Percentiles rank a stretch among this genome's conserved stretches.
Evolutionary conservation across 768 basidiomycete species (phyloP).

Genomic region (Tulasnella calospora): DNA sequence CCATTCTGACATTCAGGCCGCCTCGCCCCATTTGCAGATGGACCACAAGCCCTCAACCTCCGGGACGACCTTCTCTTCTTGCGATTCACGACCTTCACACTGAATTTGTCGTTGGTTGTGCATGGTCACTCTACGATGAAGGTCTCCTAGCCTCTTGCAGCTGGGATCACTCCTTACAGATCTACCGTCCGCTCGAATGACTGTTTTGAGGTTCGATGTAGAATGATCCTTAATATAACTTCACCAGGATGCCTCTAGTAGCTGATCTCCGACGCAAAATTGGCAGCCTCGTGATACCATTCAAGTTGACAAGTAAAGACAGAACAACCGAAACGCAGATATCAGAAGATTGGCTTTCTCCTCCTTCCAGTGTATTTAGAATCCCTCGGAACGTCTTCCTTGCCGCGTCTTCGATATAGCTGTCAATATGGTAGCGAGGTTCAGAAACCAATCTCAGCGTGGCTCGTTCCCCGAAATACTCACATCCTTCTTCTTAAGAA

Average conservation of each 20-base stretch:
- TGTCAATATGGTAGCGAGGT: conserved; percentile 33
- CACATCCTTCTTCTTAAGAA: conserved; percentile 94
- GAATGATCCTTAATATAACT: too few relatives aligned
- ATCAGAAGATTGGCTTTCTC: conserved; percentile 70
- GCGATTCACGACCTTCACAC: conserved; percentile 83
- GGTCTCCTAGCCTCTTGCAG: conserved; percentile 82
- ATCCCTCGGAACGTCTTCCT: conserved; percentile 75
- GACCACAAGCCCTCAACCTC: conserved; percentile 56
- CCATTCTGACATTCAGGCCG: background rate
- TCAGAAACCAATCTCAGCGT: conserved; percentile 20
- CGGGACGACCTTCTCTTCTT: conserved; percentile 46
- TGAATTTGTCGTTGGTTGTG: conserved; percentile 89
- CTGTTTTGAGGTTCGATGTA: background rate
- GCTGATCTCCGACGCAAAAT: background rate
- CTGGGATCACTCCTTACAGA: conserved; percentile 57
- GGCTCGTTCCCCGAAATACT: conserved; percentile 31
- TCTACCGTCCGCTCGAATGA: conserved; percentile 25
- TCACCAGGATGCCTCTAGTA: background rate
- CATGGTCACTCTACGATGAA: conserved; percentile 89
- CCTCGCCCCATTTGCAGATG: conserved; percentile 47
- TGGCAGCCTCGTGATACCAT: background rate
- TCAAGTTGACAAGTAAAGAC: background rate
- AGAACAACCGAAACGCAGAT: background rate
- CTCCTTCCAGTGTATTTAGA: conserved; percentile 92
- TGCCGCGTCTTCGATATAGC: conserved; percentile 81